Percentiles rank a stretch among this genome's conserved stretches.
Evolutionary conservation across 805 yeast species (phyloP).

Genomic region (Metschnikowia borealis): DNA sequence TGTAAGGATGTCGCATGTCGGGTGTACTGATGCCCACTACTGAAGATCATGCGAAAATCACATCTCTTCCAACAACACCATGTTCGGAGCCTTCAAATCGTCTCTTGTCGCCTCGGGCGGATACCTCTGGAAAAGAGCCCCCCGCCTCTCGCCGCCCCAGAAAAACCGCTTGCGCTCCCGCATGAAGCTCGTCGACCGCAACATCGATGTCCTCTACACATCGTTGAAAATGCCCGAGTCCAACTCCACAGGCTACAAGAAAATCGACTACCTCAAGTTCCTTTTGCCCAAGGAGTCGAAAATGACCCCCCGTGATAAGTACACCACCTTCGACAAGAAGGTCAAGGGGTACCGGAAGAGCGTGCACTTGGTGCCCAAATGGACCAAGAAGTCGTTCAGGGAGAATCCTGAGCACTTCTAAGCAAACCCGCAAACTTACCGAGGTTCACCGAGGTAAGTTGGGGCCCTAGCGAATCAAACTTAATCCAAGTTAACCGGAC

Average conservation of each 20-base stretch:
- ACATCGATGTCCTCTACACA: conserved; percentile 61
- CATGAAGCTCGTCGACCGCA: conserved; percentile 75
- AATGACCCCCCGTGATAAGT: conserved; percentile 80
- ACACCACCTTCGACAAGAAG: conserved; percentile 76
- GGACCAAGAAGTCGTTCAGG: conserved; percentile 84
- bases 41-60: too few relatives aligned
- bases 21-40: background rate
- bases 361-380: conserved; percentile 82
- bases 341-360: conserved; percentile 81
- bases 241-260: conserved; percentile 34
- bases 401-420: conserved; percentile 71
- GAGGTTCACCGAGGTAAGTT: too few relatives aligned
- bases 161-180: conserved; percentile 83
- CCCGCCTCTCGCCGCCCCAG: conserved; percentile 65
- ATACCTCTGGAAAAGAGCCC: conserved; percentile 55
- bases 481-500: too few relatives aligned
- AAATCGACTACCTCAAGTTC: conserved; percentile 34
- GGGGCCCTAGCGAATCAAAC: background rate
- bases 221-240: conserved; percentile 21
- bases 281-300: conserved; percentile 72
- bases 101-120: conserved; percentile 62
- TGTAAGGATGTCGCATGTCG: background rate
- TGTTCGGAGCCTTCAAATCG: conserved; percentile 74
- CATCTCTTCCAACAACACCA: conserved; percentile 15
- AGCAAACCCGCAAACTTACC: background rate